These are phyloP conservation scores for Penicillium manginii DNA, from an alignment of 495 filamentous ascomycete genomes.

Conservation along the genomic window DNA sequence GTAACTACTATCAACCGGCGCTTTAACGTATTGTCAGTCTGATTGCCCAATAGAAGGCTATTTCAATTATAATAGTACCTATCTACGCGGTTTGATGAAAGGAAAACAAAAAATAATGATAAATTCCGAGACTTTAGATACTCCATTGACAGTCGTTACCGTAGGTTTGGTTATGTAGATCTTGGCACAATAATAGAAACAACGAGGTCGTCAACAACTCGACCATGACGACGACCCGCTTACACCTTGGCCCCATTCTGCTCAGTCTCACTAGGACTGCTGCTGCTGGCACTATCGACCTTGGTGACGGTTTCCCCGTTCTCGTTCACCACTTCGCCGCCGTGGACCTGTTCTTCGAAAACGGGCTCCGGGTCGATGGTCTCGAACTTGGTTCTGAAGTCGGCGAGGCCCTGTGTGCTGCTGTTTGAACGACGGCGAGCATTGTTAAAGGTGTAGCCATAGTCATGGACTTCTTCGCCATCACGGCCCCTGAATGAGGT, in stretches of 20 bases:
- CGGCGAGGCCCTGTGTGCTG: constrained; percentile 66
- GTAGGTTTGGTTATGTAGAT: neutral
- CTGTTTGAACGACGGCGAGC: constrained; percentile 91
- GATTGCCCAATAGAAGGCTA: no score
- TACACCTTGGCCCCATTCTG: constrained; percentile 19
- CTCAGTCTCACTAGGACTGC: constrained; percentile 23
- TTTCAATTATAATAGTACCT: neutral
- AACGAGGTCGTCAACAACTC: neutral
- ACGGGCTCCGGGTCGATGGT: constrained; percentile 80
- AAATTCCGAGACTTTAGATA: neutral
- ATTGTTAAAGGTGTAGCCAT: constrained; percentile 78
- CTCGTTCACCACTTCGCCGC: constrained; percentile 44
- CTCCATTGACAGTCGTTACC: neutral
- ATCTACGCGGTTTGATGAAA: neutral
- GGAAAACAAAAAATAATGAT: neutral
- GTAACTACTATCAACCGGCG: no score
- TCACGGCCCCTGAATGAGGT: constrained; percentile 69
- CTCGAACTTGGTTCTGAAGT: constrained; percentile 90
- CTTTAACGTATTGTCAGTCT: no score
- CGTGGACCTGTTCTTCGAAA: constrained; percentile 84
- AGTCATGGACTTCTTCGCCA: constrained; percentile 83
- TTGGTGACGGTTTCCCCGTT: constrained; percentile 25
- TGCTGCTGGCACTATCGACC: constrained; percentile 31
- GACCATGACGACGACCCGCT: neutral
- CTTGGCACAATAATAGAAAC: neutral